Base-by-base conservation (phyloP, 768 basidiomycete species). In the Boletus speciosus region DNA sequence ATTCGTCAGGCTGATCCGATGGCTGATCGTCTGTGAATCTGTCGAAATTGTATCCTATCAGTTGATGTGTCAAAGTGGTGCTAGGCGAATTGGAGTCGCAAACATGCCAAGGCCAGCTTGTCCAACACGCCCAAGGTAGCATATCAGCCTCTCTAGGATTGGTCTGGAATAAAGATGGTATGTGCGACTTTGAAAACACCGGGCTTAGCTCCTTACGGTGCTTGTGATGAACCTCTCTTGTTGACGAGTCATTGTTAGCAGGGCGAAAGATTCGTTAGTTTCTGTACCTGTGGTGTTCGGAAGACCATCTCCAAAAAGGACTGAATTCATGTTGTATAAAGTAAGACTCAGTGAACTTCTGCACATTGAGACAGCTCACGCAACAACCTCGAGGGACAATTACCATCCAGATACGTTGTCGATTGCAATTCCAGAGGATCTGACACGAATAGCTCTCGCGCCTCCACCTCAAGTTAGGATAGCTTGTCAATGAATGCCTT, bases 361-460 rank as follows among this genome's bases (percentile, higher is more conserved):
- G 10, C 23, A 25, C 29, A n/a, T 23, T 11, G 32, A 35, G 16
- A 48, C 27, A 9, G 12, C 49, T 50, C 31, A 50, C 40, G 40
- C 49, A 23, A 35, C 15, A 5, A 50, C 49, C 12, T 50, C 49
- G 25, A 32, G 35, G 12, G 49, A 40, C 2, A 50, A 35, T n/a
- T 50, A 40, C 49, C 49, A 50, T 32, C 42, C 49, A 14, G 49
- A 50, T 4, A 32, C 6, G 16, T 49, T 29, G 19, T 50, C 21
- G 49, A 50, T n/a, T 50, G 49, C 49, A 50, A 25, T 25, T 40
- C 49, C 16, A 42, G 23, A 23, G 49, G 39, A 42, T 50, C 49
- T 25, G 49, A 50, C 6, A 50, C 31, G 23, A 50, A 42, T 11
- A 50, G 25, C 34, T 50, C 49, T 25, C 49, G 39, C 7, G 32